These are phyloP conservation scores for Galium porrigens DNA, from an alignment of 305 asterid species.

Conservation along the genomic window DNA sequence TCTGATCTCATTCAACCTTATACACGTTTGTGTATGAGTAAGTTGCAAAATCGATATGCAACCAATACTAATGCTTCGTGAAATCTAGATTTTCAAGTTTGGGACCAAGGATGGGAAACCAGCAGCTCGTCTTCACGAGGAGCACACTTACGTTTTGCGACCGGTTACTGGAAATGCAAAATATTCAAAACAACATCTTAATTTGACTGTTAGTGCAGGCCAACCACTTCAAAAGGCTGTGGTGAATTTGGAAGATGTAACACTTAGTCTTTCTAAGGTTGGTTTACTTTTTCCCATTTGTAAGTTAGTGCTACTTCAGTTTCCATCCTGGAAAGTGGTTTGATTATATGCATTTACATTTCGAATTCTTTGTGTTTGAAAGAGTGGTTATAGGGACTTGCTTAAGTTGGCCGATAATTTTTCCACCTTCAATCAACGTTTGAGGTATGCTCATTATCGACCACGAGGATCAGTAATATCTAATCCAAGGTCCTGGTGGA, in stretches of 20 bases:
- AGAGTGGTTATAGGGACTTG: conserved; percentile 79
- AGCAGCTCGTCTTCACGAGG: conserved; percentile 31
- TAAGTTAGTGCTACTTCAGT: conserved; percentile 5
- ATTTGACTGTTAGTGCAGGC: conserved; percentile 36
- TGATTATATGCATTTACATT: background rate
- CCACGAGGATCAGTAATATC: conserved; percentile 49
- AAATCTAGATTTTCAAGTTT: conserved; percentile 57
- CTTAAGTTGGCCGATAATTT: conserved; percentile 85
- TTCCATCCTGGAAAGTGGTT: background rate
- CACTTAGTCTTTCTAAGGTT: conserved; percentile 87
- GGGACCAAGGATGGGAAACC: conserved; percentile 75
- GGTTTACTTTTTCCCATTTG: conserved; percentile 17
- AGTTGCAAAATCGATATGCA: conserved; percentile 15
- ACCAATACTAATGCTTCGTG: conserved; percentile 4
- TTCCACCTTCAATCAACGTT: conserved; percentile 80
- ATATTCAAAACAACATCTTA: conserved; percentile 59
- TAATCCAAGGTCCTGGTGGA: conserved; percentile 89
- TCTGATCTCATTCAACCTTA: conserved; percentile 14
- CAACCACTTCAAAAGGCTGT: conserved; percentile 65
- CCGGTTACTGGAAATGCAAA: conserved; percentile 90
- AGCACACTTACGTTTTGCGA: conserved; percentile 63
- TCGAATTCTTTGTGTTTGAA: conserved; percentile 19
- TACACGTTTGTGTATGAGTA: conserved; percentile 10
- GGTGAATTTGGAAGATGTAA: conserved; percentile 82
- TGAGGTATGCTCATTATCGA: conserved; percentile 75